Percentiles rank a stretch among this genome's conserved stretches.
Conservation (phyloP, 116 monocot genomes). For the Iris pallida region DNA sequence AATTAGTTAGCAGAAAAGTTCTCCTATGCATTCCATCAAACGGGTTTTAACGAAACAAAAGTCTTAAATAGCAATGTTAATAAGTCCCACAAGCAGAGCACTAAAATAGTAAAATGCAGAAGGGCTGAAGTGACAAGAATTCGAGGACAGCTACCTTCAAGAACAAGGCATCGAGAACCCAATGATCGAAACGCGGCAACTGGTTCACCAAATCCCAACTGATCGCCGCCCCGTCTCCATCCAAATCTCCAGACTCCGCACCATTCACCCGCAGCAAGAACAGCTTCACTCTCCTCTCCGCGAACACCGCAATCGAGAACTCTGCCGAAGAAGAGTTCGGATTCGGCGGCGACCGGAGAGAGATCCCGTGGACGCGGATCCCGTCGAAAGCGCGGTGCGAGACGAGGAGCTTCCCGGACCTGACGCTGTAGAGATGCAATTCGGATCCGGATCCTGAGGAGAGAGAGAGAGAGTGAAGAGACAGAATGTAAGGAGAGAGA, state of each 20-base stretch:
- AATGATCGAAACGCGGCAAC: constrained; percentile 80
- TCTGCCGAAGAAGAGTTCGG: background rate
- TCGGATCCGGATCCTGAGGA: constrained; percentile 73
- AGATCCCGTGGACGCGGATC: constrained; percentile 76
- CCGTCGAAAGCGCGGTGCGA: constrained; percentile 66
- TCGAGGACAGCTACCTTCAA: constrained; percentile 25
- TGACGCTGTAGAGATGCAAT: constrained; percentile 55
- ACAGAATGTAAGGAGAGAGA: background rate
- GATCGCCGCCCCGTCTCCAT: constrained; percentile 6
- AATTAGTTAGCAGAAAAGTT: no score
- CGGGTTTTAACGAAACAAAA: no score
- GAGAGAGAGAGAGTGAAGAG: background rate
- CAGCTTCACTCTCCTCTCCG: constrained; percentile 69
- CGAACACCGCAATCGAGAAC: constrained; percentile 47
- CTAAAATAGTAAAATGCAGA: no score
- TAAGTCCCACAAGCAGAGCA: no score
- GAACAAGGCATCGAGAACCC: constrained; percentile 76
- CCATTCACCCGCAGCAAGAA: constrained; percentile 23
- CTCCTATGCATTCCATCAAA: no score
- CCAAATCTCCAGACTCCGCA: no score
- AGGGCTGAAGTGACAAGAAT: no score
- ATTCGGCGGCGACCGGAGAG: background rate
- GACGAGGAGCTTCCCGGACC: constrained; percentile 26
- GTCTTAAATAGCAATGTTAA: no score
- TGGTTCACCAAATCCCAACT: constrained; percentile 31